A percentile compares a stretch with the other conserved stretches of the same genome.
Conservation (phyloP, 306 rosid species). For the Cicer chorassanicum region DNA sequence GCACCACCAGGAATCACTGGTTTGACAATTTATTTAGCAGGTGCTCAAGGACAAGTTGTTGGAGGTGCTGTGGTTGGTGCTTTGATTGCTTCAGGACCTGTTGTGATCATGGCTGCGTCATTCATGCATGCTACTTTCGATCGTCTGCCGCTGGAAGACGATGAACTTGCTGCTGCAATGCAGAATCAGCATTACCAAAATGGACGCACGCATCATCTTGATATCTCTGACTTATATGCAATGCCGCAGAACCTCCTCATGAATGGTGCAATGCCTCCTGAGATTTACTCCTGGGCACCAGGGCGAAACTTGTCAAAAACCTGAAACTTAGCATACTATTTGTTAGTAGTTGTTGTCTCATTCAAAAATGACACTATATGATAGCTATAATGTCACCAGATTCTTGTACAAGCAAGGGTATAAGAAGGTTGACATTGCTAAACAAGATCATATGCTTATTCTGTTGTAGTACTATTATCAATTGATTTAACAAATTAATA, state of each 20-base stretch:
- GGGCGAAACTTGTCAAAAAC: constrained; percentile 63
- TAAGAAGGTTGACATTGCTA: constrained; percentile 28
- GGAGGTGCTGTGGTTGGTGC: constrained; percentile 80
- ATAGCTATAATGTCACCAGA: constrained; percentile 26
- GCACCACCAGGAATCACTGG: constrained; percentile 85
- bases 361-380: constrained; percentile 35
- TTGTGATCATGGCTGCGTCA: constrained; percentile 83
- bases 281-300: constrained; percentile 75
- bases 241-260: constrained; percentile 77
- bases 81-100: constrained; percentile 80
- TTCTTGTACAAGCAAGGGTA: constrained; percentile 38
- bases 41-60: constrained; percentile 85
- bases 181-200: constrained; percentile 71
- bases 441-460: constrained; percentile 39
- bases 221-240: constrained; percentile 68
- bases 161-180: constrained; percentile 63
- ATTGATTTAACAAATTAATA: constrained; percentile 39
- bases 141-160: constrained; percentile 80
- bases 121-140: constrained; percentile 84
- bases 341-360: constrained; percentile 29
- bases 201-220: constrained; percentile 67
- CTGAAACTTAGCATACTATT: constrained; percentile 43
- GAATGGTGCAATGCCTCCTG: constrained; percentile 66
- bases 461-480: constrained; percentile 40
- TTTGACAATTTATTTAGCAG: constrained; percentile 71